Percentiles rank a stretch among this genome's conserved stretches.
These are phyloP conservation scores for Xylaria hypoxylon DNA, from an alignment of 2,329 filamentous ascomycete genomes.

Conservation along the genomic window DNA sequence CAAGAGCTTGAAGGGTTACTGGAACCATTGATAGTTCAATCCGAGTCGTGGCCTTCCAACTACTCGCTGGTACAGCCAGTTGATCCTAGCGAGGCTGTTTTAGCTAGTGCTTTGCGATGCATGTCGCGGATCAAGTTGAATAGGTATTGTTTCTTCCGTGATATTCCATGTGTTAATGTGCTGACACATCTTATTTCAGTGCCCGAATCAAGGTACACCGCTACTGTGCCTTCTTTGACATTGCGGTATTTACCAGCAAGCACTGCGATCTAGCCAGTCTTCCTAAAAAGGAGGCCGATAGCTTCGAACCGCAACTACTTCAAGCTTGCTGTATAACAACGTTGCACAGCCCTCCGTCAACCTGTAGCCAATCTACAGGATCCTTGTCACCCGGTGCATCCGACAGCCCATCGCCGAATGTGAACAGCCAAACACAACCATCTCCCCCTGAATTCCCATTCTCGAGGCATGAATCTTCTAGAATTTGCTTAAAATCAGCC, in stretches of 20 bases:
- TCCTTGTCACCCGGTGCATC: conserved; percentile 49
- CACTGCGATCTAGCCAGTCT: conserved; percentile 61
- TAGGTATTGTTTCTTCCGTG: conserved; percentile 50
- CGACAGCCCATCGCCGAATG: conserved; percentile 45
- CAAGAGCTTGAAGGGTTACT: conserved; percentile 55
- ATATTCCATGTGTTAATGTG: not conserved
- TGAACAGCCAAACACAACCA: conserved; percentile 27
- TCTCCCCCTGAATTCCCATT: conserved; percentile 54
- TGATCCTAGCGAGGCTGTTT: conserved; percentile 55
- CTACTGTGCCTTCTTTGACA: conserved; percentile 63
- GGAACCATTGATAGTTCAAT: conserved; percentile 53
- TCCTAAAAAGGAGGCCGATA: conserved; percentile 42
- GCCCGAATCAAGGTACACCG: conserved; percentile 64
- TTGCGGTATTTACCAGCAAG: conserved; percentile 61
- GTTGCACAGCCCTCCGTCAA: conserved; percentile 43
- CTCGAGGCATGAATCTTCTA: conserved; percentile 59
- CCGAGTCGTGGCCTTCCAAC: conserved; percentile 53
- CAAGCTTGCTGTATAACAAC: conserved; percentile 53
- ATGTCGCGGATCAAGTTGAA: conserved; percentile 64
- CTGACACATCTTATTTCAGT: conserved; percentile 48
- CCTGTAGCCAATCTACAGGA: conserved; percentile 42
- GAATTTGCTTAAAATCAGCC: conserved; percentile 62
- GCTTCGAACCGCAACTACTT: conserved; percentile 50
- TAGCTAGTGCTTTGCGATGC: conserved; percentile 58
- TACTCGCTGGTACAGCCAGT: conserved; percentile 53